These are phyloP conservation scores for Solanum piurae DNA, from an alignment of 257 asterid genomes.

Conservation along the genomic window DNA sequence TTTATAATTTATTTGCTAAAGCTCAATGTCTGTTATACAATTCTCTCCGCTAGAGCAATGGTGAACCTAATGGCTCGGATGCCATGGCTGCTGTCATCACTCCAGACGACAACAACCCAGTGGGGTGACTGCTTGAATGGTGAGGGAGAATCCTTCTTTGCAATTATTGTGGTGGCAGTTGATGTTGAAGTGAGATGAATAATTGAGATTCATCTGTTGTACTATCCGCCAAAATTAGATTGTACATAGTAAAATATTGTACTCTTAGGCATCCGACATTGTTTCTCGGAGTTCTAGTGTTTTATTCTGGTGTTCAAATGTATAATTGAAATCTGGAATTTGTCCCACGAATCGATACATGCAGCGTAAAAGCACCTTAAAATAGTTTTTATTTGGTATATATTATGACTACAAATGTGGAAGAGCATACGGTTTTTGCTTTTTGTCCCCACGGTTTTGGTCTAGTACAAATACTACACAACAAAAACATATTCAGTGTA, in stretches of 20 bases:
- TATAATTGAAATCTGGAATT: not conserved
- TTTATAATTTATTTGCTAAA: not conserved
- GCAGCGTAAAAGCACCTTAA: not conserved
- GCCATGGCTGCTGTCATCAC: conserved; percentile 23
- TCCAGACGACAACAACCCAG: conserved; percentile 32
- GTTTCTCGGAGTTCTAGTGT: not conserved
- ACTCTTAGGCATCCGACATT: not conserved
- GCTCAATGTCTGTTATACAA: not conserved
- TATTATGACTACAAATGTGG: not conserved
- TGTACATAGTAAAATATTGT: not conserved
- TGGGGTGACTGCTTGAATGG: conserved; percentile 10
- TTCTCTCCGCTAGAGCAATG: conserved; percentile 30
- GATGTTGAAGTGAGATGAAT: not conserved
- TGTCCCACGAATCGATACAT: not conserved
- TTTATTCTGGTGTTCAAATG: not conserved
- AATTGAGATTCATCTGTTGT: not conserved
- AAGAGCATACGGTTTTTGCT: not conserved
- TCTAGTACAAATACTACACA: not conserved
- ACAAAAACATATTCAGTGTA: too few relatives aligned
- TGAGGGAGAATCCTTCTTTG: conserved; percentile 4
- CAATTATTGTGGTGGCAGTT: not conserved
- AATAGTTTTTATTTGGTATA: not conserved
- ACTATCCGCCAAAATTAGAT: not conserved
- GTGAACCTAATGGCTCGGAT: conserved; percentile 38
- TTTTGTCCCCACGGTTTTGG: not conserved